phyloP scores from a whole-genome alignment of 345 rosid species.

The Brassica rapa region DNA sequence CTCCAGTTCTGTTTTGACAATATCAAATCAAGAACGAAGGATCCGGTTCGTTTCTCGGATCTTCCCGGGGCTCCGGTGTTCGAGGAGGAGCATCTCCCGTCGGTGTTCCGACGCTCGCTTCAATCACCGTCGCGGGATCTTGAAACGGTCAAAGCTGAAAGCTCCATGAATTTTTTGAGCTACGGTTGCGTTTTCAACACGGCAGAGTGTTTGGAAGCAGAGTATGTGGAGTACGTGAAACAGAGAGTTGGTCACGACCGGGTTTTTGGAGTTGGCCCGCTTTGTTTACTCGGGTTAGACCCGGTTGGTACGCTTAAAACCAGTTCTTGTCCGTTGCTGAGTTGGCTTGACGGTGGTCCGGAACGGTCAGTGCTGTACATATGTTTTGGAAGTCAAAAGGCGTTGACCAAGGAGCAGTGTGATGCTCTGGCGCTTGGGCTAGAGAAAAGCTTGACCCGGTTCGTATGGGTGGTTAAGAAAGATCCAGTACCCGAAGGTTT shows the following conservation, averaged over 20 bases:
- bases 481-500: slow-evolving; percentile 47
- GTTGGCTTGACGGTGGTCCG: slow-evolving; percentile 61
- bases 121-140: slow-evolving; percentile 34
- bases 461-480: slow-evolving; percentile 36
- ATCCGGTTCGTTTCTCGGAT: slow-evolving; percentile 39
- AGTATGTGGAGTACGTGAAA: slow-evolving; percentile 44
- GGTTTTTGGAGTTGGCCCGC: slow-evolving; percentile 62
- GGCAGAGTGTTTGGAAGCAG: slow-evolving; percentile 50
- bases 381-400: slow-evolving; percentile 69
- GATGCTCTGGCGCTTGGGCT: slow-evolving; percentile 12
- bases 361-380: slow-evolving; percentile 60
- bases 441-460: slow-evolving; percentile 21
- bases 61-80: slow-evolving; percentile 60
- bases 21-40: neutral
- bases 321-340: slow-evolving; percentile 15
- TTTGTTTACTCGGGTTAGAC: slow-evolving; percentile 45
- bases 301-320: neutral
- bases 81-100: slow-evolving; percentile 55
- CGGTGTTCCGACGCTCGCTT: slow-evolving; percentile 30
- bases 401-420: slow-evolving; percentile 46
- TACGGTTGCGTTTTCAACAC: slow-evolving; percentile 55
- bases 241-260: slow-evolving; percentile 46
- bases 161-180: slow-evolving; percentile 41
- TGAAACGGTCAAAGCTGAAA: slow-evolving; percentile 33
- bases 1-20: slow-evolving; percentile 36